Evolutionary conservation across 139 green algal genomes (phyloP), one percentile per base, ranked within the genome.

Genomic region (Dunaliella sp.): DNA sequence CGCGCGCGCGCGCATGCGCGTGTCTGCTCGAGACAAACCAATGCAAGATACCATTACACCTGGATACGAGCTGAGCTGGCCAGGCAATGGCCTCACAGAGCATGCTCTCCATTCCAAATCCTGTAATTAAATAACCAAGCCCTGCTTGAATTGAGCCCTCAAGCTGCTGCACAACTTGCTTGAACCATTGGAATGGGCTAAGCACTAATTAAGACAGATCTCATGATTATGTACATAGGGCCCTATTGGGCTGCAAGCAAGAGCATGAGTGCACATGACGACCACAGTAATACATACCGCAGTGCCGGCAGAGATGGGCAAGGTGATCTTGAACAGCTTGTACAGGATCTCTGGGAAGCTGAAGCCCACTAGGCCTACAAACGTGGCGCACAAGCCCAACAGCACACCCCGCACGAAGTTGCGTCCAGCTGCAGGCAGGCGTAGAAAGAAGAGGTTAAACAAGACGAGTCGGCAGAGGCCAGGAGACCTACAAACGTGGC

Each of bases 331-430:
- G 31, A 89, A 72, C 34, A 83, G 31, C 34, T 85, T 38, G 34
- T 83, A 74, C 25, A 90, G n/a, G 31, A 84, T 79, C 86, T 94
- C 91, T 33, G 91, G 91, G 2, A 80, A 59, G n/a, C 78, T 88
- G 81, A 88, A 90, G 21, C 92, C 22, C 59, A 93, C 37, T 36
- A 91, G 87, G n/a, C 91, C 91, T 1, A 59, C 35, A 57, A 92
- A 89, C 26, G 91, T 94, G 34, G 91, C 91, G 1, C 90, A n/a
- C 28, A 93, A 32, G 75, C 87, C 91, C 82, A 94, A 82, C 75
- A 94, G 87, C 12, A 86, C 88, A 77, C 89, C 91, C 34, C 91
- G 87, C n/a, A 91, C 82, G 76, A 94, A 93, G 88, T 94, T 94
- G 35, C 84, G 78, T n/a, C 89, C 88, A 3, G 89, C 87, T 93